Evolutionary conservation across 306 rosid species (phyloP), one percentile per base, ranked within the genome.

Genomic region (Cicer yamashitae): DNA sequence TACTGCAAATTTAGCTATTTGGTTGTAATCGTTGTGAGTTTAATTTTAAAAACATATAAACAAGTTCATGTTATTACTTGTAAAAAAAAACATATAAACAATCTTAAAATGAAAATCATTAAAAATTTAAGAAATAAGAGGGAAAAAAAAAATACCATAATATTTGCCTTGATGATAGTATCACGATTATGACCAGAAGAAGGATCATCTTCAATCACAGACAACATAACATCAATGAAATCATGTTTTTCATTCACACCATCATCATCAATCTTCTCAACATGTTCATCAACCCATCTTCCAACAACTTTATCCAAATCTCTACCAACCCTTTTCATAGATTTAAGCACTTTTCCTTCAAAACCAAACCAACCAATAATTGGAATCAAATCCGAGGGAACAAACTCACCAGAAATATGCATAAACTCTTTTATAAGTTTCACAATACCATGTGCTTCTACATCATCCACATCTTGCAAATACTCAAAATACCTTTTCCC

Each of bases 241-340:
- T 89, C 89, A 46, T 72, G 83, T 74, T 89, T 40, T 10, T 82
- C 75, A 45, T 17, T 50, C 25, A 12, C 30, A 1, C 14, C 5
- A 12, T 69, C 4, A 12, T 69, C 4, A 58, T 6, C 15, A 9
- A 80, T 43, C 61, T 37, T 20, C 8, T 7, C 38, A 41, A 6
- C 1, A 66, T 85, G 94, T 34, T 89, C 88, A 54, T 89, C 85
- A 38, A 89, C 67, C 91, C 89, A 87, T 13, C 79, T 82, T 44
- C 79, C 77, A 8, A 76, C 70, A 57, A 87, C 37, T 4, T 10
- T 38, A 10, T 89, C 93, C 34, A 89, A 68, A 52, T 85, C 89
- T 30, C 57, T 74, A n/a, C 76, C 86, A 39, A 87, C 69, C 54
- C 78, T 18, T 82, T 89, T 87, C 93, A 89, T 85, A 1, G 67